These are phyloP conservation scores for Stachybotrys echinatus DNA, from an alignment of 2,329 filamentous ascomycete genomes.

Conservation along the genomic window DNA sequence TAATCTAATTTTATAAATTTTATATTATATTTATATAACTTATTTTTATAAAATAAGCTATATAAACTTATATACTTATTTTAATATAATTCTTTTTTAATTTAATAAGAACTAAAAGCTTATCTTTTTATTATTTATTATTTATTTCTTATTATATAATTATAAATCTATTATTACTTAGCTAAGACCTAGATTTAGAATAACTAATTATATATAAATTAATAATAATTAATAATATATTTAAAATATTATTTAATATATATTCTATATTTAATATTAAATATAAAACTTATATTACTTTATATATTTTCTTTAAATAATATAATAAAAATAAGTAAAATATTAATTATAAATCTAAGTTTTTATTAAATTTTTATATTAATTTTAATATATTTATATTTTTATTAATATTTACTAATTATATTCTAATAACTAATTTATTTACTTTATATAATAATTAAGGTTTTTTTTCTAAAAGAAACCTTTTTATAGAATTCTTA, in stretches of 20 bases:
- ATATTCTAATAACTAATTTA: no score
- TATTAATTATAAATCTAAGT: background rate
- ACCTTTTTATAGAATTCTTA: constrained; percentile 4
- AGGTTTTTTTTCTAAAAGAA: no score
- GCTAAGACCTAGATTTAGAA: background rate
- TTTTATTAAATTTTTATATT: no score
- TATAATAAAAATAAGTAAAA: background rate
- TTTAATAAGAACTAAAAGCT: background rate
- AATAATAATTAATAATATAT: background rate
- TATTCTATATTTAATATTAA: no score
- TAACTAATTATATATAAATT: background rate
- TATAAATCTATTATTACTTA: background rate
- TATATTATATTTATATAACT: no score
- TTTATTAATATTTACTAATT: no score
- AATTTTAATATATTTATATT: background rate
- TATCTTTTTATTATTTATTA: background rate
- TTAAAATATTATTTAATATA: background rate
- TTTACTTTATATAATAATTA: no score
- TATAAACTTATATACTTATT: no score
- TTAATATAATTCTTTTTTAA: background rate
- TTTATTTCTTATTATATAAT: background rate
- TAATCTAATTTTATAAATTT: no score
- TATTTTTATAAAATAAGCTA: no score
- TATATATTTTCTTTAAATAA: background rate
- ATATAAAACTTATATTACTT: no score